A percentile compares a stretch with the other conserved stretches of the same genome.
Conservation (phyloP, 768 basidiomycete genomes). For the Botryobasidium botryosum region DNA sequence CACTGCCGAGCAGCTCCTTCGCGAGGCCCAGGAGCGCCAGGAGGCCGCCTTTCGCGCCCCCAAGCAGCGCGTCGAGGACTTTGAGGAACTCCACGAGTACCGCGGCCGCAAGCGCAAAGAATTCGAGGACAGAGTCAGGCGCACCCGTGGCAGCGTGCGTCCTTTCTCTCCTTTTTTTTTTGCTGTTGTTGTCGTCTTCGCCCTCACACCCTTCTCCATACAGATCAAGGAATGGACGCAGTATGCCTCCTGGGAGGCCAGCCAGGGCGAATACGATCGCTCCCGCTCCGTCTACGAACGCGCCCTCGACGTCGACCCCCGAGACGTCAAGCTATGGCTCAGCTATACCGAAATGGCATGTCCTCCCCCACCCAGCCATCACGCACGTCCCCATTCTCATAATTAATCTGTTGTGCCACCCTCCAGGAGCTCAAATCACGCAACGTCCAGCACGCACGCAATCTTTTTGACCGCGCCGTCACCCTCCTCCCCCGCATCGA, state of each 20-base stretch:
- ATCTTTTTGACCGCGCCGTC: constrained; percentile 92
- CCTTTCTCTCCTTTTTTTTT: background rate
- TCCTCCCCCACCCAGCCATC: background rate
- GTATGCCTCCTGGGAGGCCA: constrained; percentile 54
- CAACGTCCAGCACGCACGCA: constrained; percentile 92
- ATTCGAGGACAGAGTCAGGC: constrained; percentile 58
- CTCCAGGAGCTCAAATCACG: constrained; percentile 79
- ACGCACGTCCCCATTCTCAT: background rate
- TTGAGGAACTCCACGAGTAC: constrained; percentile 69
- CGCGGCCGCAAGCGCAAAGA: constrained; percentile 74
- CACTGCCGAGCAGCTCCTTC: constrained; percentile 92
- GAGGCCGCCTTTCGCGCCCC: constrained; percentile 84
- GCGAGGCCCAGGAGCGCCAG: constrained; percentile 98
- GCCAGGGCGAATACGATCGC: constrained; percentile 90
- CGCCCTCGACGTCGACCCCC: constrained; percentile 86
- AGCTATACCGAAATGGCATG: constrained; percentile 59
- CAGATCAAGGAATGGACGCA: constrained; percentile 31
- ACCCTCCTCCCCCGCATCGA: constrained; percentile 92
- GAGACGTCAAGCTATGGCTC: constrained; percentile 83
- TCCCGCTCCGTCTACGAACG: constrained; percentile 93
- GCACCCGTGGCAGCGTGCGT: constrained; percentile 22
- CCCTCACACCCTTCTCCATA: background rate
- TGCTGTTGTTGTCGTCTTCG: background rate
- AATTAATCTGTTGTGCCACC: background rate
- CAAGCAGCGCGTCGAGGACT: constrained; percentile 89